Base-by-base conservation (phyloP, 2,329 filamentous ascomycete species). In the Incumbomyces lentus region DNA sequence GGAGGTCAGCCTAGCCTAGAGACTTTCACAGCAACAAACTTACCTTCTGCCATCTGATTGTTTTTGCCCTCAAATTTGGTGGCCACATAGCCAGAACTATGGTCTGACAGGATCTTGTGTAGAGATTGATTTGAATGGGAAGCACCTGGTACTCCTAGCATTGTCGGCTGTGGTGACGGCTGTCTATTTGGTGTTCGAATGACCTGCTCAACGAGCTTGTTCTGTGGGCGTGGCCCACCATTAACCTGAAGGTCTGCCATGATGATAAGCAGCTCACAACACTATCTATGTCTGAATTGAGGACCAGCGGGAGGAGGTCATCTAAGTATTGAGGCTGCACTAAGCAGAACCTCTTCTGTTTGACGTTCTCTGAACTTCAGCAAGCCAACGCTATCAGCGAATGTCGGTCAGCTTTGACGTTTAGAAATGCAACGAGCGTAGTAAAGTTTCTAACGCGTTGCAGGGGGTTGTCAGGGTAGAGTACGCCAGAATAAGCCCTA, bases 1-100 rank as follows among this genome's bases (percentile, higher is more conserved):
- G 44, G 18, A 11, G 16, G 42, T 49, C 46, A 66, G 57, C 22
- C 32, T 10, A 14, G 11, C 16, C 32, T 36, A 53, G 53, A 53
- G 32, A 8, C 10, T 14, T 54, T 53, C 34, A 55, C 52, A 36
- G 13, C 47, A 16, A 44, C 13, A 18, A 14, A 53, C 78, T 65
- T 64, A 85, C 81, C 81, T 62, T 81, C 71, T 62, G 84, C 78
- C 81, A 95, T 94, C 73, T 98, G 92, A 63, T 87, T 81, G 54
- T 81, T 75, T 71, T 94, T 95, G 63, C 90, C 92, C 64, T 87
- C 82, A 62, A 98, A 98, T 52, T 88, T 87, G 39, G 90, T 88
- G 18, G 92, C 89, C 54, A 94, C 82, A 70, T 98, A 98, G 60
- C 92, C 92, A 32, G 93, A 84, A 26, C 89, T 92, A 56, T 87